Evolutionary conservation across 2,329 filamentous ascomycete species (phyloP), one percentile per base, ranked within the genome.

Genomic region (Paramyrothecium sp.): DNA sequence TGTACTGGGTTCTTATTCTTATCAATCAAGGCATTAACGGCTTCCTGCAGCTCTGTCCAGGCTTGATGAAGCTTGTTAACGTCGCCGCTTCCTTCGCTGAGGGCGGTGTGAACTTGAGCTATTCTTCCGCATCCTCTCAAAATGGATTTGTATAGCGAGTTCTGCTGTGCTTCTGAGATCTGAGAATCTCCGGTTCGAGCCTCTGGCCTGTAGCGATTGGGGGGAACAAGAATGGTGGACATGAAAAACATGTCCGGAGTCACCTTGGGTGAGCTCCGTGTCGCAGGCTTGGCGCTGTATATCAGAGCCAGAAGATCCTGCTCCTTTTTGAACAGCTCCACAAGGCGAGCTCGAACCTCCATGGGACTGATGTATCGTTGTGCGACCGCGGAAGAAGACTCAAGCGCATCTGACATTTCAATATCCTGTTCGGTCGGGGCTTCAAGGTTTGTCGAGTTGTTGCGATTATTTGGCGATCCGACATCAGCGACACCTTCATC

Each of bases 181-280:
- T 92, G 87, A 48, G 89, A 87, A 38, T 89, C 85, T 49, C 92
- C 91, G 30, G 91, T 93, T 58, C 87, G 84, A 11, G 92, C 91
- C 71, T 96, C 92, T 13, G 95, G 93, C 46, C 95, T 88, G 72
- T 89, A 99, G 65, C 88, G 89, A 71, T 97, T 99, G 2, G 95
- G 95, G 2, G 96, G 92, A 0, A 99, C 92, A 16, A 98, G 80
- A 54, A 99, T 79, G 38, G 87, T 89, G 56, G 90, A 88, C 56
- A 98, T 81, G 75, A 99, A 99, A 76, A 99, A 98, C 88, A 98
- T 97, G 63, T 97, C 90, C 2, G 91, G 85, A 2, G 79, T 86
- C n/a, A 92, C 78, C 19, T 77, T 77, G 7, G 75, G 75, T 41
- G 80, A 75, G 56, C 81, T 84, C 69, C 85, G 87, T 4, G 81